phyloP scores from a whole-genome alignment of 176 grass and related monocot genomes.

The Panicum miliaceum region DNA sequence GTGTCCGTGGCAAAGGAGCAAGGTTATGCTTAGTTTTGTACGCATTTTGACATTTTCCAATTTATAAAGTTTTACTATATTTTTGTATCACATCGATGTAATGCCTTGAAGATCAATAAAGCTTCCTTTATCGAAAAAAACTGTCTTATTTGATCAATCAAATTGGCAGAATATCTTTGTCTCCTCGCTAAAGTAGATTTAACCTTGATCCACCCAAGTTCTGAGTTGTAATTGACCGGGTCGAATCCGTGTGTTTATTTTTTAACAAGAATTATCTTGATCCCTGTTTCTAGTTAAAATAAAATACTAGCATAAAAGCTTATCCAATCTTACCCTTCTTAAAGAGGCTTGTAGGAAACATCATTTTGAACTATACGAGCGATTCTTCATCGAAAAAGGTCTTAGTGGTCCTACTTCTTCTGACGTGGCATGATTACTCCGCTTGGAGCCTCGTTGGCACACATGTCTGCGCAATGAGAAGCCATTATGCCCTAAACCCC shows the following conservation, averaged over 20 bases:
- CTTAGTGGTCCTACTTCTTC: constrained; percentile 2
- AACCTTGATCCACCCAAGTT: not conserved
- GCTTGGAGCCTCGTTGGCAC: constrained; percentile 37
- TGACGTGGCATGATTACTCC: constrained; percentile 50
- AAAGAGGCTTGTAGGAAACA: not conserved
- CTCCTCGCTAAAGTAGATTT: not conserved
- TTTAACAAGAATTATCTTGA: not conserved
- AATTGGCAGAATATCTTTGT: not conserved
- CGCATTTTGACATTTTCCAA: not conserved
- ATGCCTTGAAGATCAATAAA: too few relatives aligned
- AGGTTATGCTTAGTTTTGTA: not conserved
- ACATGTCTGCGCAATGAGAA: constrained; percentile 47
- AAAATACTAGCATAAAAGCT: not conserved
- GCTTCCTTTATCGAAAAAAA: too few relatives aligned
- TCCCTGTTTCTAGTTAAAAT: too few relatives aligned
- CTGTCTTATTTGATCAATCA: not conserved
- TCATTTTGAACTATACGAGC: not conserved
- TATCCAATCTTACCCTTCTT: not conserved
- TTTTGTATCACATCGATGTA: too few relatives aligned
- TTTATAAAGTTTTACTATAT: not conserved
- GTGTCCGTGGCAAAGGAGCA: not conserved
- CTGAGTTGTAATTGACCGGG: not conserved
- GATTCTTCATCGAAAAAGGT: not conserved
- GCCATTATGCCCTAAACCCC: constrained; percentile 47
- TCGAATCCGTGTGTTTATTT: not conserved